Conservation (phyloP, 768 basidiomycete species). For the Asterophora parasitica region DNA sequence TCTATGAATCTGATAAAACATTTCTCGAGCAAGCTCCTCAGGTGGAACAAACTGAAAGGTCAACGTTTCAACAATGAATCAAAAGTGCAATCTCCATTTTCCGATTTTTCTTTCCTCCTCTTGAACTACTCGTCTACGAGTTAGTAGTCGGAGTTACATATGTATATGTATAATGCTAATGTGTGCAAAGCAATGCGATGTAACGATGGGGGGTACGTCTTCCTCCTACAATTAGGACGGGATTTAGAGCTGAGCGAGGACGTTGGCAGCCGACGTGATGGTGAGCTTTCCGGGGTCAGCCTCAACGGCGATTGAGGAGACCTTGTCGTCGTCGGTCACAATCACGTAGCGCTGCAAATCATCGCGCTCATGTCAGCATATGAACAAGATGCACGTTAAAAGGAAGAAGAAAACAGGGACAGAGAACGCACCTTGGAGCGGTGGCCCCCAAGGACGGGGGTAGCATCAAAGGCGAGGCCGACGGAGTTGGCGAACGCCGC, state of each 20-base stretch:
- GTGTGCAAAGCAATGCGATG: too few species aligned
- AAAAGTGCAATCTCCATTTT: too few species aligned
- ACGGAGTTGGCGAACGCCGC: conserved; percentile 49
- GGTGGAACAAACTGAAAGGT: too few species aligned
- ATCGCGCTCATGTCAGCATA: conserved; percentile 3
- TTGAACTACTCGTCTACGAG: too few species aligned
- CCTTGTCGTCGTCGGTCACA: conserved; percentile 53
- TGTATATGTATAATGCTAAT: too few species aligned
- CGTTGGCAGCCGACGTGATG: conserved; percentile 45
- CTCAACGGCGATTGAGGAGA: conserved; percentile 51
- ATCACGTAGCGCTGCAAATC: conserved; percentile 47
- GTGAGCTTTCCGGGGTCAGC: conserved; percentile 39
- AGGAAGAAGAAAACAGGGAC: neutral
- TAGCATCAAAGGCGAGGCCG: conserved; percentile 61
- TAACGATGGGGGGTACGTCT: too few species aligned
- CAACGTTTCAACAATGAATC: too few species aligned
- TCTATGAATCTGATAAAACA: too few species aligned
- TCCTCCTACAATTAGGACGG: too few species aligned
- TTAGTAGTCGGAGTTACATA: too few species aligned
- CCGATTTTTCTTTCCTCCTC: too few species aligned
- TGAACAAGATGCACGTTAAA: neutral
- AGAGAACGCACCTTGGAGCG: conserved; percentile 52
- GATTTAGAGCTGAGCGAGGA: conserved; percentile 31
- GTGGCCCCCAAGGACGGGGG: conserved; percentile 56
- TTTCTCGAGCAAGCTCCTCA: too few species aligned